Conservation (phyloP, 73 alveolate species). For the Tetrahymena malaccensis region DNA sequence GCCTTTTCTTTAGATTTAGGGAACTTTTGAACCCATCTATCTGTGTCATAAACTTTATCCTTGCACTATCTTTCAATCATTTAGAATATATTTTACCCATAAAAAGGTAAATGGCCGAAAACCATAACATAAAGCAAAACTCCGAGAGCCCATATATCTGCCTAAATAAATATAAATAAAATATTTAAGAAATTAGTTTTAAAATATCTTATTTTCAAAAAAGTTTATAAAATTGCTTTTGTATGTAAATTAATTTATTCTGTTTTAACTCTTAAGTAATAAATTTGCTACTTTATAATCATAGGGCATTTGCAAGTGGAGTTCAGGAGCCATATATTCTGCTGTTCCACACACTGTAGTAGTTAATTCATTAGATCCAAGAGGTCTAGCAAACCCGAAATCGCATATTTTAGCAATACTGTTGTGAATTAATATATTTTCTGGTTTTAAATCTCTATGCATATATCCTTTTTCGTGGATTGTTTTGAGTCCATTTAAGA, state of each 20-base stretch:
- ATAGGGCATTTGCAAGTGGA: neutral
- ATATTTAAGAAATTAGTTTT: no score
- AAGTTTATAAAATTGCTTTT: neutral
- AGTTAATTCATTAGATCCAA: neutral
- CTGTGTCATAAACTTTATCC: neutral
- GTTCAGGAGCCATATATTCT: neutral
- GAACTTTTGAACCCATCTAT: neutral
- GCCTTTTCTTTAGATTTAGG: neutral
- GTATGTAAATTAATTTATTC: neutral
- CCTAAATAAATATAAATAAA: neutral
- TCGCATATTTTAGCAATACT: slow-evolving; percentile 22
- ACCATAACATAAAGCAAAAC: neutral
- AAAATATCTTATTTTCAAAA: no score
- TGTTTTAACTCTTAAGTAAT: neutral
- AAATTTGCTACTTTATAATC: neutral
- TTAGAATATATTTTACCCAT: neutral
- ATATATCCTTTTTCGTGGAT: slow-evolving; percentile 45
- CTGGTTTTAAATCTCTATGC: slow-evolving; percentile 73
- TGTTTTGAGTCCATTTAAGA: slow-evolving; percentile 50
- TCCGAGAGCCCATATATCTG: neutral
- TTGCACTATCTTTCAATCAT: neutral
- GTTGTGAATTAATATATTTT: slow-evolving; percentile 45
- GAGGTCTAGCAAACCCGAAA: slow-evolving; percentile 45
- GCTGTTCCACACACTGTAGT: neutral
- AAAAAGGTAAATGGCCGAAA: neutral